A percentile compares a stretch with the other conserved stretches of the same genome.
Conservation (phyloP, 106 monocot species). For the Posidonia australis region DNA sequence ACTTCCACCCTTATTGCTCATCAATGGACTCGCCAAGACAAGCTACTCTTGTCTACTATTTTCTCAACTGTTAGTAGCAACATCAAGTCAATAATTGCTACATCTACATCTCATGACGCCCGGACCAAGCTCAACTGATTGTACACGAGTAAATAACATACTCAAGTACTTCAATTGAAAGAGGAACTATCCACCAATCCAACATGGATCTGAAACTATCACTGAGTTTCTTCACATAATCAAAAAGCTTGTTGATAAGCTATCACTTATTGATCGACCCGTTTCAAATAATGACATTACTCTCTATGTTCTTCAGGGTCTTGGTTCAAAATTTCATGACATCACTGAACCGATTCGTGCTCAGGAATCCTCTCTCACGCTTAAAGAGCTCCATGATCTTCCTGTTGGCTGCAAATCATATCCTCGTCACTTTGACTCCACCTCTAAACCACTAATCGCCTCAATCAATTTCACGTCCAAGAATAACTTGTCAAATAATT, state of each 20-base stretch:
- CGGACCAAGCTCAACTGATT: neutral
- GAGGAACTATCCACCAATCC: neutral
- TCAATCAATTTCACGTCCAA: no score
- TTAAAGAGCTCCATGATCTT: neutral
- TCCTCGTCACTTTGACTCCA: no score
- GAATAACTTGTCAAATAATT: no score
- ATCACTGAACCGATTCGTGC: neutral
- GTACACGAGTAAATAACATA: neutral
- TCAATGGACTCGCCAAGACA: neutral
- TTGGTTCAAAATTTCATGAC: neutral
- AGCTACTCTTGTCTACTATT: neutral
- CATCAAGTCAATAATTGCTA: no score
- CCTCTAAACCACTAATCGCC: no score
- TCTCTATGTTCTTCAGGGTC: neutral
- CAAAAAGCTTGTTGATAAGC: neutral
- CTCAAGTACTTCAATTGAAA: neutral
- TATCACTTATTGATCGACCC: neutral
- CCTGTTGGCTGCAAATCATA: no score
- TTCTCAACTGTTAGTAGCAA: neutral
- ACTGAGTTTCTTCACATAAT: neutral
- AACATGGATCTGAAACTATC: neutral
- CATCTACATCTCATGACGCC: neutral
- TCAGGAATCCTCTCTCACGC: neutral
- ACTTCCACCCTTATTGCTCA: neutral
- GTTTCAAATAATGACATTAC: neutral